These are phyloP conservation scores for Aspergillus phoenicis DNA, from an alignment of 2,329 filamentous ascomycete genomes.

Conservation along the genomic window DNA sequence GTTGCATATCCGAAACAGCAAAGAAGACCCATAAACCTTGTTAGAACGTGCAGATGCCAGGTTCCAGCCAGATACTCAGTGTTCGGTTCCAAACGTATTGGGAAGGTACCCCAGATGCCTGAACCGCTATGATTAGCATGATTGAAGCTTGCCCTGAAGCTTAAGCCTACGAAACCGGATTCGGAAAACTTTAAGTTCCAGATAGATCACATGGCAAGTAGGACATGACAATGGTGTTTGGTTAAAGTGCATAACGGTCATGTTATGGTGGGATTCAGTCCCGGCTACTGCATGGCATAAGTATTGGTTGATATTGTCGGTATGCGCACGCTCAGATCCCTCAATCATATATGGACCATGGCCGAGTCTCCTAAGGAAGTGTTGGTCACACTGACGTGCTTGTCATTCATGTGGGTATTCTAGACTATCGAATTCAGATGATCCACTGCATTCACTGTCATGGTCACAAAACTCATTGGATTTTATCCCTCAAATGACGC, in stretches of 20 bases:
- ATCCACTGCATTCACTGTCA: neutral
- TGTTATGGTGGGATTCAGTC: too few relatives aligned
- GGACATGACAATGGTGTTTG: neutral
- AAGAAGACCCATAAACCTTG: neutral
- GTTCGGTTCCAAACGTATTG: neutral
- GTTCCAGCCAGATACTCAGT: neutral
- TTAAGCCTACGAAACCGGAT: neutral
- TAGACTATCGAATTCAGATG: neutral
- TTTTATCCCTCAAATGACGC: neutral
- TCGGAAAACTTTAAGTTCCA: neutral
- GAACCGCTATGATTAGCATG: neutral
- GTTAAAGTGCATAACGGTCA: neutral
- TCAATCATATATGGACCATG: neutral
- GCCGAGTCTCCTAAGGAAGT: neutral
- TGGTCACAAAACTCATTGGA: neutral
- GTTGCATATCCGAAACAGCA: neutral
- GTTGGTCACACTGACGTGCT: neutral
- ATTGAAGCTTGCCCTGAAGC: neutral
- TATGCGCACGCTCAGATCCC: neutral
- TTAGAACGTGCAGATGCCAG: neutral
- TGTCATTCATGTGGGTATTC: neutral
- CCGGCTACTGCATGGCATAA: neutral
- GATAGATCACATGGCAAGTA: neutral
- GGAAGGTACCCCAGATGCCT: neutral
- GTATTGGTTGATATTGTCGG: neutral